Conservation (phyloP, 2,329 filamentous ascomycete genomes). For the Pyrenophora graminea region DNA sequence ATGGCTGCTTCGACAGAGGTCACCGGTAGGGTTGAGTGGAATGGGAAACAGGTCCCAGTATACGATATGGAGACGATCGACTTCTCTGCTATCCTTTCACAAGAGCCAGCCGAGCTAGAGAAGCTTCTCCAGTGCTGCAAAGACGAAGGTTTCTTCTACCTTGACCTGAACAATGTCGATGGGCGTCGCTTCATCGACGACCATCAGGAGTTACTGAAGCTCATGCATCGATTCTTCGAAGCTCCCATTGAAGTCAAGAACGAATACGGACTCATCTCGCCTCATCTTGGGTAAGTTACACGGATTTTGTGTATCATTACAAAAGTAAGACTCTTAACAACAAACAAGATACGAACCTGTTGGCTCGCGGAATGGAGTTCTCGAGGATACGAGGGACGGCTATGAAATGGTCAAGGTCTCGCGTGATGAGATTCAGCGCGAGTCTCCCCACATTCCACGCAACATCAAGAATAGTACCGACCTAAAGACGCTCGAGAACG, state of each 20-base stretch:
- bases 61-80: constrained; percentile 53
- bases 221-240: constrained; percentile 63
- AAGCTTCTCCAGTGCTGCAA: constrained; percentile 57
- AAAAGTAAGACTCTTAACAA: background rate
- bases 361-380: constrained; percentile 36
- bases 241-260: constrained; percentile 60
- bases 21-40: constrained; percentile 36
- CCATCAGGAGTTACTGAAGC: constrained; percentile 56
- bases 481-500: constrained; percentile 31
- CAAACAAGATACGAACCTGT: constrained; percentile 26
- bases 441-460: constrained; percentile 26
- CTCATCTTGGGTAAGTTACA: constrained; percentile 56
- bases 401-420: constrained; percentile 44
- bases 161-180: constrained; percentile 59
- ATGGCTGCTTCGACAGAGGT: constrained; percentile 33
- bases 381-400: constrained; percentile 36
- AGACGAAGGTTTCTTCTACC: constrained; percentile 61
- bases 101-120: constrained; percentile 59
- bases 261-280: constrained; percentile 59
- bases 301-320: background rate
- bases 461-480: constrained; percentile 38
- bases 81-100: constrained; percentile 58
- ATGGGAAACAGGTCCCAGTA: constrained; percentile 37
- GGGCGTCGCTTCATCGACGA: constrained; percentile 59
- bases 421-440: constrained; percentile 40